Evolutionary conservation across 768 basidiomycete species (phyloP), one percentile per base, ranked within the genome.

Genomic region (Fomitopsis pulvina): DNA sequence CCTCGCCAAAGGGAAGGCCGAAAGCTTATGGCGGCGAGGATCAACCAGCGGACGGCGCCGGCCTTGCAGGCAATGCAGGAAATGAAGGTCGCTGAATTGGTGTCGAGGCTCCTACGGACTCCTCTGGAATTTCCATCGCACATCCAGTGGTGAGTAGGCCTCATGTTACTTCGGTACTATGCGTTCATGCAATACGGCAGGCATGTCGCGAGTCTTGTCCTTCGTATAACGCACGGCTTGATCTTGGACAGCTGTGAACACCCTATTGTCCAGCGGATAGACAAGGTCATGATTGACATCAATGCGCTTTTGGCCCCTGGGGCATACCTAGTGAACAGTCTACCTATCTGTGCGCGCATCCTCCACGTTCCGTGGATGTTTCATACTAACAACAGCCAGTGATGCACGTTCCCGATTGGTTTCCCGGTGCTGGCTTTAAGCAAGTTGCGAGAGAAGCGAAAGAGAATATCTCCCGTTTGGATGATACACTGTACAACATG

Each of bases 281-380:
- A 65, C 28, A 45, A 53, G 20, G 62, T 60, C 2, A 45, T 60
- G 42, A 52, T 56, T 3, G 54, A 58, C 12, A 54, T 66, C 21
- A 45, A 56, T 9, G 21, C 22, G 2, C 48, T 54, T 5, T 25
- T 57, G 3, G 41, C 50, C 7, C 64, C 73, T 7, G 71, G 71
- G 2, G 65, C 69, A 30, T 68, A 66, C 40, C 66, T 66, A 8
- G 64, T 66, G 20, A 66, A 68, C 45, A 38, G 55, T 53, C 30
- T 73, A 53, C 63, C 61, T 12, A 46, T 49, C 25, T 38, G 70
- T 70, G 29, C 14, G 63, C 52, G 1, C 20, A 8, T 2, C 6
- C 4, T 16, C 7, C n/a, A 2, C 22, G 7, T 11, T 25, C 11
- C 12, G 11, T 30, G 9, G 6, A 12, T 25, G 42, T 29, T 18